Conservation (phyloP, 345 rosid genomes). For the Aethionema arabicum region DNA sequence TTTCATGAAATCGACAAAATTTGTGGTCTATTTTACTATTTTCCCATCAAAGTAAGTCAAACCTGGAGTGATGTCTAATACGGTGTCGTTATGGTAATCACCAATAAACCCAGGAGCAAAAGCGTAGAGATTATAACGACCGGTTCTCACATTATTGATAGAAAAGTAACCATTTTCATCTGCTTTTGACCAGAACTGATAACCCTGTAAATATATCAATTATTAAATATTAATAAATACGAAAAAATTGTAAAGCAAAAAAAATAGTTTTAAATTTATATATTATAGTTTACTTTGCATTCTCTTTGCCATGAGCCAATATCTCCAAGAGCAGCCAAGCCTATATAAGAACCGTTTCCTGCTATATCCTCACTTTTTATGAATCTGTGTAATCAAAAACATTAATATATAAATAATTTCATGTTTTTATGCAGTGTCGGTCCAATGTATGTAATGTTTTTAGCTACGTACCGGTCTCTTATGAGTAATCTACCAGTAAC, state of each 20-base stretch:
- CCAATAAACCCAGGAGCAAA: conserved; percentile 81
- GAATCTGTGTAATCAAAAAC: conserved; percentile 37
- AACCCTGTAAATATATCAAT: conserved; percentile 48
- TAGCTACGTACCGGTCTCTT: conserved; percentile 53
- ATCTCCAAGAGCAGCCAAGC: conserved; percentile 82
- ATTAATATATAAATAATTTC: too few relatives aligned
- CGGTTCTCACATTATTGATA: conserved; percentile 48
- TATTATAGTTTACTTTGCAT: conserved; percentile 52
- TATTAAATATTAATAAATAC: neutral
- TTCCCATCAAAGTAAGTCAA: neutral
- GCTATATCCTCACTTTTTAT: conserved; percentile 35
- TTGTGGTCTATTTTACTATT: too few relatives aligned
- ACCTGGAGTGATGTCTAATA: conserved; percentile 58
- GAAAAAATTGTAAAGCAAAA: neutral
- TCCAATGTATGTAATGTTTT: too few relatives aligned
- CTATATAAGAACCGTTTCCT: conserved; percentile 66
- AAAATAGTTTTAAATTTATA: neutral
- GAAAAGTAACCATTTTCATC: conserved; percentile 60
- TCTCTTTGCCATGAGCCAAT: conserved; percentile 93
- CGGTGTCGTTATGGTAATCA: conserved; percentile 55
- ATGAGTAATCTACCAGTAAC: conserved; percentile 65
- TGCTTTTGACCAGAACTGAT: conserved; percentile 81
- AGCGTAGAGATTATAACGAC: conserved; percentile 68
- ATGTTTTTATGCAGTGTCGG: too few relatives aligned
- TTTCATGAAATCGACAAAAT: too few relatives aligned